Evolutionary conservation across 2,329 filamentous ascomycete genomes (phyloP).

Genomic region (Fusarium graminum): DNA sequence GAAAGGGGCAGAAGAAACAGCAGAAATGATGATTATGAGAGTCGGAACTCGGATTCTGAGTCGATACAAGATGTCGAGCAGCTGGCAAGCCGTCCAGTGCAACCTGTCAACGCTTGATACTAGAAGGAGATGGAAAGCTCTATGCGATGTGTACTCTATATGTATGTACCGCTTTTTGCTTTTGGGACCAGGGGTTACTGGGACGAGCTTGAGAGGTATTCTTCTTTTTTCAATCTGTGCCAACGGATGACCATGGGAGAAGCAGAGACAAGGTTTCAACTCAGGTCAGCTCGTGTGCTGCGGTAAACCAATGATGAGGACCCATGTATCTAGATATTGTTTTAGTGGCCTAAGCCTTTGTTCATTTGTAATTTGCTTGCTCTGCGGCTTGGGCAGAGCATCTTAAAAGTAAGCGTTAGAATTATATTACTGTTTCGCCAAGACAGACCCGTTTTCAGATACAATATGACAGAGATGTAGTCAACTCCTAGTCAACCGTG

Average conservation of each 20-base stretch:
- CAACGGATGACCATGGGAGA: slow-evolving; percentile 9
- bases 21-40: slow-evolving; percentile 50
- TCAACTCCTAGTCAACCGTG: no score
- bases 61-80: slow-evolving; percentile 49
- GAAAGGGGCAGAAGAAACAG: slow-evolving; percentile 39
- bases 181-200: slow-evolving; percentile 23
- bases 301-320: slow-evolving; percentile 27
- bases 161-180: slow-evolving; percentile 49
- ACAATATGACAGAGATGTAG: no score
- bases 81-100: slow-evolving; percentile 49
- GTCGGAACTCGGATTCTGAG: slow-evolving; percentile 50
- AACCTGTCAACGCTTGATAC: slow-evolving; percentile 53
- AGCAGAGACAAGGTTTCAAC: slow-evolving; percentile 14
- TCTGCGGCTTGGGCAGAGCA: slow-evolving; percentile 34
- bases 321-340: slow-evolving; percentile 47
- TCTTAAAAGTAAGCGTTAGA: slow-evolving; percentile 47
- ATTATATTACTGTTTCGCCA: slow-evolving; percentile 31
- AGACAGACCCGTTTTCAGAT: background rate
- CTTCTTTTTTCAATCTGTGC: slow-evolving; percentile 19
- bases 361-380: slow-evolving; percentile 38
- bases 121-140: slow-evolving; percentile 20
- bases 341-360: slow-evolving; percentile 35
- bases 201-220: slow-evolving; percentile 26
- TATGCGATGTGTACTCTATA: slow-evolving; percentile 39
- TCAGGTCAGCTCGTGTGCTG: slow-evolving; percentile 21